Evolutionary conservation across 2,329 filamentous ascomycete genomes (phyloP), one percentile per base, ranked within the genome.

Genomic region (Penicillium sp.): DNA sequence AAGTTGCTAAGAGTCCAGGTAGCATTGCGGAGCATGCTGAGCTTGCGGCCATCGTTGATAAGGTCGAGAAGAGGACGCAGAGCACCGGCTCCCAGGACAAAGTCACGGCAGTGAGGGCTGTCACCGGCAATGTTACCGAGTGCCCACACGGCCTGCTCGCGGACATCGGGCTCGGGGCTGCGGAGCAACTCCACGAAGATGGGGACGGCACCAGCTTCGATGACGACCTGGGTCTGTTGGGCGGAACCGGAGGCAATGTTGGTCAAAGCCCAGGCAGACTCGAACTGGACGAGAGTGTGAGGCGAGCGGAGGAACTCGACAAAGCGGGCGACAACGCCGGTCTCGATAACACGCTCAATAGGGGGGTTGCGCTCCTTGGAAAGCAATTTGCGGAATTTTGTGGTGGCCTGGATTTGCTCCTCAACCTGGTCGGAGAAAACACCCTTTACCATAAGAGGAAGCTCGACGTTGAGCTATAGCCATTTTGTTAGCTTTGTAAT

Each of bases 1-100:
- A 99, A 99, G 80, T 99, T 99, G 81, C 93, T 97, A 49, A 99
- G 78, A 37, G 93, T 99, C 93, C 93, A 99, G 19, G 93, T 99
- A 30, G 93, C 93, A 71, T 99, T 99, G 62, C 93, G 83, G 44
- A 99, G 85, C 93, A 99, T 99, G 81, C 91, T 97, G 50, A 99
- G 79, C 80, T 99, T 99, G 67, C 93, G 90, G 77, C 93, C 96
- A 73, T 99, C 93, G 46, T 92, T 92, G 49, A 99, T 84, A 37
- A 99, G 82, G 66, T 83, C 83, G 49, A 99, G 82, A 49, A 99
- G 81, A 44, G 93, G 93, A 72, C 89, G 89, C 44, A 99, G 82
- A 55, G 93, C 93, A 64, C 91, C 91, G 59, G 88, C 89, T 71
- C 86, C 85, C 50, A 99, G 81, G 53, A 99, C 93, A 70, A 95